Conservation (phyloP, 2,329 filamentous ascomycete species). For the Aspergillus sp. region DNA sequence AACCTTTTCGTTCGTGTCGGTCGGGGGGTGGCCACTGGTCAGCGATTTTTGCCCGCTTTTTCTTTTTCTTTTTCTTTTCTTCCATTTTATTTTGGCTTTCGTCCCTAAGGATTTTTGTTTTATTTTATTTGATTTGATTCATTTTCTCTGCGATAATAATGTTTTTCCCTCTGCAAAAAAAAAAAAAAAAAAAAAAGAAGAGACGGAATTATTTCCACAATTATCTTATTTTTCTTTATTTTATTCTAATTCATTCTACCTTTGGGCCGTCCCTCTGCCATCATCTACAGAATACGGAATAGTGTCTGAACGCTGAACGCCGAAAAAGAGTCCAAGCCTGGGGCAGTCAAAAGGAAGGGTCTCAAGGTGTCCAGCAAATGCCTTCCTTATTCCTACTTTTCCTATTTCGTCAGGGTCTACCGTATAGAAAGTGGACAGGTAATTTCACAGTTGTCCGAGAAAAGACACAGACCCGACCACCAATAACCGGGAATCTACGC, state of each 20-base stretch:
- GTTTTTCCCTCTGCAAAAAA: too few species aligned
- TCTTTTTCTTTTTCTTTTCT: constrained; percentile 1
- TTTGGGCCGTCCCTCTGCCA: too few species aligned
- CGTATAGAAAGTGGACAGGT: neutral
- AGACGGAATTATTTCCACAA: too few species aligned
- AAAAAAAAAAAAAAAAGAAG: too few species aligned
- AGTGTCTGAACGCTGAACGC: too few species aligned
- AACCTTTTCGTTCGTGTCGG: constrained; percentile 5
- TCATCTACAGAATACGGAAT: too few species aligned
- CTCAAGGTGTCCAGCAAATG: neutral
- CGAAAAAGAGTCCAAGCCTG: neutral
- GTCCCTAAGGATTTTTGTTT: neutral
- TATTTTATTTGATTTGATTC: neutral
- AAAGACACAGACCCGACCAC: neutral
- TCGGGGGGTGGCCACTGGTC: constrained; percentile 9
- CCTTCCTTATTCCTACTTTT: too few species aligned
- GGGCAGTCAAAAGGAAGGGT: neutral
- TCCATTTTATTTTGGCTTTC: neutral
- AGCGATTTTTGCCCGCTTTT: constrained; percentile 5
- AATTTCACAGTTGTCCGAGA: neutral
- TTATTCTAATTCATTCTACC: too few species aligned
- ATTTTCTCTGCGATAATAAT: neutral
- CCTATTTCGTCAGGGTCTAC: too few species aligned
- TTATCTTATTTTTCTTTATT: neutral
- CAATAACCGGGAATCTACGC: too few species aligned